Evolutionary conservation across 805 yeast genomes (phyloP), one percentile per base, ranked within the genome.

Genomic region (Kazachstania viticola): DNA sequence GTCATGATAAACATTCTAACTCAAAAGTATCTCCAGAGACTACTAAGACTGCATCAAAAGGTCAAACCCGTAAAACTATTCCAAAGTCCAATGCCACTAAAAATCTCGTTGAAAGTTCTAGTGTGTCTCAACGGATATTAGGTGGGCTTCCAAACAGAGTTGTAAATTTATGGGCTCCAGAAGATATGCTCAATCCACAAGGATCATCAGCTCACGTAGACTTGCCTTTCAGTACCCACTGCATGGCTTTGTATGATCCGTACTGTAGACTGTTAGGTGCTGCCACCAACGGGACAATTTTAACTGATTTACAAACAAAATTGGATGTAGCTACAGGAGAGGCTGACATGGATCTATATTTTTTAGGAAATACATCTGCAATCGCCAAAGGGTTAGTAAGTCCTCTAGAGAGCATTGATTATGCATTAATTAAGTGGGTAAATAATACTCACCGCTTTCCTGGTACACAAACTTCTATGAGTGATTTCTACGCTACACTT

Each of bases 371-470:
- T 36, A 16, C 6, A 28, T n/a, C 7, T 28, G 4, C 17, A 27
- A 9, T 29, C 40, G 4, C 37, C 31, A 11, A 36, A 33, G 30
- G 25, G n/a, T 34, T 29, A 12, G 7, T 41, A 2, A 34, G 36
- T 13, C 45, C 44, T 3, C 26, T 45, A 14, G 23, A 24, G 11
- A 43, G 37, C 17, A 34, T 45, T 6, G 47, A 45, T 23, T 29
- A 43, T 21, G 44, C 46, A 12, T 38, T 42, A 9, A 28, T 39
- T 9, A 43, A 33, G 27, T 38, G 38, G 45, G 33, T 41, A 4
- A 36, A 41, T 17, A 24, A 21, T 14, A 26, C 35, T 12, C 36
- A 19, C 13, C n/a, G n/a, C n/a, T 24, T 27, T 6, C 35, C 25
- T 9, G 28, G 32, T 9, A 39, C 36, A 21, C 33, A 34, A 19